Base-by-base conservation (phyloP, 106 monocot species). In the Dendrobium catenatum region DNA sequence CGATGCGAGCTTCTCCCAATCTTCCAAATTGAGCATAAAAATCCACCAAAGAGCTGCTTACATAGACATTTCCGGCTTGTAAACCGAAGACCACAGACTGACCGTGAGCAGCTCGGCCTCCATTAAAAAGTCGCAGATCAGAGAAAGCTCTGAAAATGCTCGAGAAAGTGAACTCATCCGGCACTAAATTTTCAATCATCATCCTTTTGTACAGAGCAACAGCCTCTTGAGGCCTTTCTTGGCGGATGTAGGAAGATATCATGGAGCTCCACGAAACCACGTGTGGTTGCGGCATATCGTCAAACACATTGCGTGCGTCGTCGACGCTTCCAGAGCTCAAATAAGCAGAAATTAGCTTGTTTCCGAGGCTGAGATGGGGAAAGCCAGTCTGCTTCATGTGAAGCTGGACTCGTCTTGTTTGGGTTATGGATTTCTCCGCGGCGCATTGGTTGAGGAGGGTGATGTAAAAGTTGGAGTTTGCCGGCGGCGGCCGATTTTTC, bases 141-240 rank as follows among this genome's bases (percentile, higher is more conserved):
- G 86, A 42, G 78, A 91, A 89, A 18, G 86, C 91, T 48, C 78
- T 84, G 22, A 91, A 84, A 54, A 91, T 73, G 31, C 75, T 79
- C 19, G 94, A 88, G 80, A 89, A 94, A 55, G 89, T 94, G 78
- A 88, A 94, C 37, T 86, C 94, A 51, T 94, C 91, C 5, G 91
- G 78, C 44, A 77, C 11, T 5, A 81, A 72, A 11, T 86, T 80
- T 42, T 83, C 79, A 8, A 42, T 9, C 43, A 79, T 66, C 91
- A 94, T 94, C 42, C 78, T 55, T 37, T 64, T 79, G 79, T 86
- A 94, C 73, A 94, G 58, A 10, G 11, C 11, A 1, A 91, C 55
- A 47, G 91, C 91, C 18, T 94, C 89, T 6, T 40, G 6, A 59
- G 37, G 78, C 49, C 85, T 86, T 68, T 81, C 46, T 7, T 55